phyloP scores from a whole-genome alignment of 2,329 filamentous ascomycete species.

The Colletotrichum navitas region DNA sequence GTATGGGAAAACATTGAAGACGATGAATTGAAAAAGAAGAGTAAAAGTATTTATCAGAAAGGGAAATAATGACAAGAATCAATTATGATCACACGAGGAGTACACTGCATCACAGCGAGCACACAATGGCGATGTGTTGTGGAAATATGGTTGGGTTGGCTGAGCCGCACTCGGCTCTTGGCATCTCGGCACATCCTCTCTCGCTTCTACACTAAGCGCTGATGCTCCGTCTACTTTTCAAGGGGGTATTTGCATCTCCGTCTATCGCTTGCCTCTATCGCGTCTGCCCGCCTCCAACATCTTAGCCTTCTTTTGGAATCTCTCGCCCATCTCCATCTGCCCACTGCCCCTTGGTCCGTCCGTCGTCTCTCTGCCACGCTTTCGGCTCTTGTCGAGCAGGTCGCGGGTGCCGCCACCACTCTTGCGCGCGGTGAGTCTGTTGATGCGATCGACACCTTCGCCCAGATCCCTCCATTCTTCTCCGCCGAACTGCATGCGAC shows the following conservation, averaged over 20 bases:
- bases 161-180: neutral
- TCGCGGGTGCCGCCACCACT: conserved; percentile 67
- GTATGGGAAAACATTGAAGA: neutral
- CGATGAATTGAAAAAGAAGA: neutral
- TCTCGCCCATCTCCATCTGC: conserved; percentile 75
- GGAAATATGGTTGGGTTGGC: neutral
- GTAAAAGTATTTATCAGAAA: neutral
- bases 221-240: neutral
- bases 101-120: neutral
- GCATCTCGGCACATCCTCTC: conserved; percentile 21
- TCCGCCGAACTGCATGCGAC: conserved; percentile 81
- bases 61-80: neutral
- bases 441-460: conserved; percentile 88
- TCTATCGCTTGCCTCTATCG: conserved; percentile 58
- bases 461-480: conserved; percentile 93
- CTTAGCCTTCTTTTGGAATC: conserved; percentile 79
- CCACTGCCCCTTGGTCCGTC: conserved; percentile 79
- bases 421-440: conserved; percentile 81
- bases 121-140: neutral
- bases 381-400: conserved; percentile 86
- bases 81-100: neutral
- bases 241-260: conserved; percentile 17
- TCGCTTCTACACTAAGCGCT: neutral
- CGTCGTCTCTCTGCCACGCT: conserved; percentile 75
- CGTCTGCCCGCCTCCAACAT: conserved; percentile 61